A percentile compares a stretch with the other conserved stretches of the same genome.
Conservation (phyloP, 768 basidiomycete species). For the Boletus speciosus region DNA sequence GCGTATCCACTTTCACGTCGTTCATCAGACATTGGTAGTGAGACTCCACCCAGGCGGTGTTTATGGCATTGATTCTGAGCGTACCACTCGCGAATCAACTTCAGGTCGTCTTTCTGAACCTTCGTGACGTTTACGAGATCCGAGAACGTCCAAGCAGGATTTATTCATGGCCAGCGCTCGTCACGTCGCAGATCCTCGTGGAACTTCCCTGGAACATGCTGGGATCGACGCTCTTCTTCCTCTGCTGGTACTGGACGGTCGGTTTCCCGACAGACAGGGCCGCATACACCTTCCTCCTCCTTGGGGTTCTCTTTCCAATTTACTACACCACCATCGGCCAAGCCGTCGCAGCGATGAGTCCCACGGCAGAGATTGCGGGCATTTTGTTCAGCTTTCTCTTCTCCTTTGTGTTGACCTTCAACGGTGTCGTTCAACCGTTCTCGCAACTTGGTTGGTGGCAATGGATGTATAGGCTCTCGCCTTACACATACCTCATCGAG, state of each 20-base stretch:
- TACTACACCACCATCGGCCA: conserved; percentile 64
- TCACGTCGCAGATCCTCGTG: conserved; percentile 52
- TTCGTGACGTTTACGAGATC: conserved; percentile 61
- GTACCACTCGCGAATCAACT: conserved; percentile 61
- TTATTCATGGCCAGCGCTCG: conserved; percentile 61
- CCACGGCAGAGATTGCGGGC: conserved; percentile 57
- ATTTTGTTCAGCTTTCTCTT: conserved; percentile 57
- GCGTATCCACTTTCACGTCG: conserved; percentile 22
- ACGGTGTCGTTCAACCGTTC: conserved; percentile 68
- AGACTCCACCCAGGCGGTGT: conserved; percentile 40
- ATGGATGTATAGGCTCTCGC: conserved; percentile 64
- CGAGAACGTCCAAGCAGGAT: conserved; percentile 63
- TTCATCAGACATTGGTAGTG: not conserved
- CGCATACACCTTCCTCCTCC: conserved; percentile 57
- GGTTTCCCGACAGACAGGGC: conserved; percentile 52
- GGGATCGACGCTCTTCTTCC: conserved; percentile 54
- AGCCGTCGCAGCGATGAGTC: conserved; percentile 58
- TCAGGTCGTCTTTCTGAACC: conserved; percentile 55
- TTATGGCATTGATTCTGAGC: conserved; percentile 49
- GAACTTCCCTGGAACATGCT: conserved; percentile 63
- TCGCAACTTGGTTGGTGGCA: conserved; percentile 62
- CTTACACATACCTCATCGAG: conserved; percentile 57
- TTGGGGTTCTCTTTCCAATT: conserved; percentile 51
- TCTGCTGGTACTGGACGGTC: conserved; percentile 71
- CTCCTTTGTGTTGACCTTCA: conserved; percentile 62